Percentiles rank a stretch among this genome's conserved stretches.
Conservation (phyloP, 768 basidiomycete species). For the Suillus lakei region DNA sequence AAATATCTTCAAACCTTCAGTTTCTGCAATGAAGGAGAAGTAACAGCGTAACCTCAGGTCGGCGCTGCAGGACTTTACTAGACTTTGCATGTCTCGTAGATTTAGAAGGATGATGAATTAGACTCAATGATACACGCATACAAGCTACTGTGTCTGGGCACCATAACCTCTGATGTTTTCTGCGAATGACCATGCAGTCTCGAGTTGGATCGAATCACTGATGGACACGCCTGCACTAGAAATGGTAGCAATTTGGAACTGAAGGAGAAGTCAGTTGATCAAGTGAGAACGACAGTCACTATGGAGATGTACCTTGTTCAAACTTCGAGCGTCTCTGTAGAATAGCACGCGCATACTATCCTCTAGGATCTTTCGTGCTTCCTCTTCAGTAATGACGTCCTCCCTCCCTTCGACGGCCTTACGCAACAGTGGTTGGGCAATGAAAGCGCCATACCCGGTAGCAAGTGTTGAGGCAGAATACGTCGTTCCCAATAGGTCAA, state of each 20-base stretch:
- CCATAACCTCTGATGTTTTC: conserved; percentile 93
- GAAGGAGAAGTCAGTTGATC: conserved; percentile 8
- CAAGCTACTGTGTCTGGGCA: conserved; percentile 77
- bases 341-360: conserved; percentile 92
- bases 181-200: conserved; percentile 91
- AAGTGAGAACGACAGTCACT: not conserved
- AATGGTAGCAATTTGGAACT: conserved; percentile 97
- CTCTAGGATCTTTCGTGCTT: conserved; percentile 79
- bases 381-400: conserved; percentile 73
- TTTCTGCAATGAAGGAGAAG: not conserved
- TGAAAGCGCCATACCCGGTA: conserved; percentile 92
- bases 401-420: conserved; percentile 88
- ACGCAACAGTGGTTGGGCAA: conserved; percentile 91
- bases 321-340: conserved; percentile 94
- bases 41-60: not conserved
- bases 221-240: conserved; percentile 77
- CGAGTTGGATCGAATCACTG: conserved; percentile 73
- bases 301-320: conserved; percentile 78
- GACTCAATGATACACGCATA: conserved; percentile 9
- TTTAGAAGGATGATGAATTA: not conserved
- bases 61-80: not conserved
- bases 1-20: not conserved
- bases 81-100: not conserved
- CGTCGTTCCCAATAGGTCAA: conserved; percentile 96
- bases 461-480: conserved; percentile 93